Evolutionary conservation across 2,329 filamentous ascomycete genomes (phyloP), one percentile per base, ranked within the genome.

Genomic region (Colletotrichum neosansevieriae): DNA sequence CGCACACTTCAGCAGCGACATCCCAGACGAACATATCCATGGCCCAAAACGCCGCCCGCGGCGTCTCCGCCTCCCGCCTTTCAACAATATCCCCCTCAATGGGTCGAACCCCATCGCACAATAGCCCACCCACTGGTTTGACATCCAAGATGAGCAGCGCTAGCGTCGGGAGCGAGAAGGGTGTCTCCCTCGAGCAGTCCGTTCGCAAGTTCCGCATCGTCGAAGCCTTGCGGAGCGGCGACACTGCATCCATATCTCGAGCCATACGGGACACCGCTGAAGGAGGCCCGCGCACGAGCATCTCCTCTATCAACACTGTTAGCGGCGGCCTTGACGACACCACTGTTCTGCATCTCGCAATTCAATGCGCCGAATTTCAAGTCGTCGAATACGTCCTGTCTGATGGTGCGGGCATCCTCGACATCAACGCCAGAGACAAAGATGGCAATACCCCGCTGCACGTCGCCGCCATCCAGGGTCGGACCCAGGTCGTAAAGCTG

Each of bases 381-480:
- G 94, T 99, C 32, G 92, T 99, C 61, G 94, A 99, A 78, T 98
- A 95, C 75, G 92, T 98, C n/a, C 82, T 99, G 49, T 94, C 94
- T 2, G 87, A 93, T 70, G 89, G 91, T 34, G 85, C 83, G 13
- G 84, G 83, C 47, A 82, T 83, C 59, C 84, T 97, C 62, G 94
- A 98, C 76, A 83, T 98, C 78, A 99, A 98, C 79, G 91, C 92
- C 45, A 90, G 92, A 70, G 96, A 99, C 80, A 92, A 92, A 73
- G 95, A 98, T 74, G 96, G 96, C 70, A 99, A 98, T 78, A 97
- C 94, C 1, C 91, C 96, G 21, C 86, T 99, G 59, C 95, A 98
- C 78, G 81, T 98, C 42, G 96, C 96, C 9, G 92, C 95, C 34
- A 85, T 88, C 63, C 90, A 98, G 60, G 95, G 95, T 12, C 89